Evolutionary conservation across 176 grass and related monocot genomes (phyloP).

Genomic region (Chrysopogon serrulatus): DNA sequence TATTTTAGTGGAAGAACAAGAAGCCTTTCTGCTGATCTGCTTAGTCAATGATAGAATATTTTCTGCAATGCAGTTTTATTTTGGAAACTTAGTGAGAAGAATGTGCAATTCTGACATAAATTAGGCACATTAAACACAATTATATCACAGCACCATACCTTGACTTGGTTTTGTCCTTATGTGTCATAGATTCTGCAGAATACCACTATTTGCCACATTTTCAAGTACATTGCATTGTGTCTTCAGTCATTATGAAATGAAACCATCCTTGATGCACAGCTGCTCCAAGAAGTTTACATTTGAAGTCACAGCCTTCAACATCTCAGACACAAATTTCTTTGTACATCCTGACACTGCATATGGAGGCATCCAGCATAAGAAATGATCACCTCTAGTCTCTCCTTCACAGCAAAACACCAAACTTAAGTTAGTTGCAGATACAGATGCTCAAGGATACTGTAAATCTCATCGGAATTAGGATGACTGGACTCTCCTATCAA

Average conservation of each 20-base stretch:
- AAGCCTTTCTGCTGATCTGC: background rate
- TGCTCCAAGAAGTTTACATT: background rate
- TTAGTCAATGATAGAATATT: background rate
- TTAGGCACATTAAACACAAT: background rate
- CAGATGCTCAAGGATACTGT: conserved; percentile 30
- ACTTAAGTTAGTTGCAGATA: conserved; percentile 31
- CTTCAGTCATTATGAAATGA: background rate
- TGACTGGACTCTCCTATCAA: conserved; percentile 30
- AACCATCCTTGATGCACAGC: background rate
- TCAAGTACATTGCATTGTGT: background rate
- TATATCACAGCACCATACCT: background rate
- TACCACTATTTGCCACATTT: background rate
- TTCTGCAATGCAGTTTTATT: background rate
- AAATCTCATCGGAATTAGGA: conserved; percentile 35
- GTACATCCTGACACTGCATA: background rate
- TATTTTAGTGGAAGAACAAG: background rate
- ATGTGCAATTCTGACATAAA: background rate
- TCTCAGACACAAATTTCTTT: background rate
- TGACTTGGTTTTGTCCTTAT: background rate
- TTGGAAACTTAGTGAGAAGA: background rate
- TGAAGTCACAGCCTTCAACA: background rate
- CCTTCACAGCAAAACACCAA: background rate
- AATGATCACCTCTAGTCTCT: background rate
- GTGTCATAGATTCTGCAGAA: background rate
- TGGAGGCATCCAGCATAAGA: background rate